Evolutionary conservation across 2,329 filamentous ascomycete species (phyloP).

Genomic region (Phyllosticta citriasiana): DNA sequence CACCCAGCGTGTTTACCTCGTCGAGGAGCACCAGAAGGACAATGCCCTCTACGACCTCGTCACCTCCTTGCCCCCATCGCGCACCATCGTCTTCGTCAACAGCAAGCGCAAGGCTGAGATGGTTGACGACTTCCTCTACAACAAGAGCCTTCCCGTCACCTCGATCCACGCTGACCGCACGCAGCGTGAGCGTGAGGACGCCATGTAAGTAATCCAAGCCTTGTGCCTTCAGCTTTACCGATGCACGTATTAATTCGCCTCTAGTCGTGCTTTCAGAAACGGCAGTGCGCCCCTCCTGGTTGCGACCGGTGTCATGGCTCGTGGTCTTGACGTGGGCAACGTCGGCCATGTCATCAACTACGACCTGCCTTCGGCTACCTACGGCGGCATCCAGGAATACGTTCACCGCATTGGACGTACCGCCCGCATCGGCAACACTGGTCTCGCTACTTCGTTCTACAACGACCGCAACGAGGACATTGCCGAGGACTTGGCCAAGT

Average conservation of each 20-base stretch:
- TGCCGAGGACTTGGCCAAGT: constrained; percentile 64
- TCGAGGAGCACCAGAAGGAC: constrained; percentile 58
- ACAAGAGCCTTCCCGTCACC: constrained; percentile 66
- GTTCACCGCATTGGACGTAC: constrained; percentile 93
- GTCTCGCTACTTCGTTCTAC: constrained; percentile 83
- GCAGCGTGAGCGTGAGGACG: constrained; percentile 84
- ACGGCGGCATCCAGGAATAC: constrained; percentile 91
- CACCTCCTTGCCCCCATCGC: constrained; percentile 55
- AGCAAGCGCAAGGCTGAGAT: constrained; percentile 67
- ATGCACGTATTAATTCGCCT: constrained; percentile 10
- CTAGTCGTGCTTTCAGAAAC: constrained; percentile 62
- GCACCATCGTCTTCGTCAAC: constrained; percentile 88
- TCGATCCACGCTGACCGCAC: constrained; percentile 84
- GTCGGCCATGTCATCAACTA: constrained; percentile 91
- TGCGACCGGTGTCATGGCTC: constrained; percentile 75
- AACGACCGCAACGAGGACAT: constrained; percentile 66
- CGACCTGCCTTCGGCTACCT: constrained; percentile 62
- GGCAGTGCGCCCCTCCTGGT: constrained; percentile 71
- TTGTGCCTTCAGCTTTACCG: neutral
- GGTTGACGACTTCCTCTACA: constrained; percentile 80
- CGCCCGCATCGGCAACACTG: constrained; percentile 80
- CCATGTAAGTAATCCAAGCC: constrained; percentile 48
- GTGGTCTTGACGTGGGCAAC: constrained; percentile 80
- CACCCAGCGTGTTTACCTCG: constrained; percentile 60
- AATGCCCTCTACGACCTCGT: constrained; percentile 64